Conservation (phyloP, 495 filamentous ascomycete genomes). For the Podospora didyma region DNA sequence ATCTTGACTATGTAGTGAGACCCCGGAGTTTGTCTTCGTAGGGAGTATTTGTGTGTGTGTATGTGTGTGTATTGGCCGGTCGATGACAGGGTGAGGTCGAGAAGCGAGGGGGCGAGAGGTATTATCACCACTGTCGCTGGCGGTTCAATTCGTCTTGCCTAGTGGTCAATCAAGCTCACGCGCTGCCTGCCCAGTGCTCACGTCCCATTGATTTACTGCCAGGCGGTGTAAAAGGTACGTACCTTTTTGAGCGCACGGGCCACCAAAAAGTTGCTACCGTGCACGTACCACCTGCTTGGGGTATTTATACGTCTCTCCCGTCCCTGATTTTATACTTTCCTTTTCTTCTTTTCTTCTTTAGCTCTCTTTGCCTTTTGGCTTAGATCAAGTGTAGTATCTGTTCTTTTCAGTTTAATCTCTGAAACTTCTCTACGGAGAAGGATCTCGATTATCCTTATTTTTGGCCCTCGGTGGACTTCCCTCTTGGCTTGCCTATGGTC, state of each 20-base stretch:
- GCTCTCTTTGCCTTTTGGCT: conserved; percentile 63
- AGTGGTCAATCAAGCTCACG: no score
- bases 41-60: not conserved
- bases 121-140: no score
- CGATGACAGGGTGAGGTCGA: no score
- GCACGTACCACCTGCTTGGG: not conserved
- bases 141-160: no score
- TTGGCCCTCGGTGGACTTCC: conserved; percentile 35
- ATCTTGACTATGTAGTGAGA: no score
- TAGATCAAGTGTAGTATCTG: conserved; percentile 99
- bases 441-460: conserved; percentile 87
- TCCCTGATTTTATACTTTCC: not conserved
- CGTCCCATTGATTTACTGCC: no score
- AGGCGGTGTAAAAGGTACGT: no score
- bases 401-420: conserved; percentile 98
- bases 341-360: conserved; percentile 25
- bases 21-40: conserved; percentile 13
- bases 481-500: conserved; percentile 75
- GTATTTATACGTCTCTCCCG: not conserved
- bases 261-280: not conserved
- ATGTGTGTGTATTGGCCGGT: not conserved
- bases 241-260: no score
- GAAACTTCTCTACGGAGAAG: conserved; percentile 62
- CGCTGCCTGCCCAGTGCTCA: no score
- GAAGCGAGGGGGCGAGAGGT: no score